phyloP scores from a whole-genome alignment of 768 basidiomycete genomes.

The Suillus occidentalis region DNA sequence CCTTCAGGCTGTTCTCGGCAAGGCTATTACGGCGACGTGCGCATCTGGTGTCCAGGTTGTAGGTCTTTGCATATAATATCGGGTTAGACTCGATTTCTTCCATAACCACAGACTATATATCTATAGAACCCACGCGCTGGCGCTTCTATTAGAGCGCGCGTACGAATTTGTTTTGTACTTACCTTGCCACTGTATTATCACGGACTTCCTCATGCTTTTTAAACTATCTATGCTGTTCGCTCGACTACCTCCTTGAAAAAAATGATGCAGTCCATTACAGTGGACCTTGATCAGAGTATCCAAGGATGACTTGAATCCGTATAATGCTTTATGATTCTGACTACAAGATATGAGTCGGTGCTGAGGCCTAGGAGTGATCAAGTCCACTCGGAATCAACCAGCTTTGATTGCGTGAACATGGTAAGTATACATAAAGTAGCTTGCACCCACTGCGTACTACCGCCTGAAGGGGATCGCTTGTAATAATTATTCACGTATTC shows the following conservation, averaged over 20 bases:
- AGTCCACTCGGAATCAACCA: not conserved
- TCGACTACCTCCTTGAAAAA: not conserved
- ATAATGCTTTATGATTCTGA: not conserved
- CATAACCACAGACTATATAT: constrained; percentile 24
- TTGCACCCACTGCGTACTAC: not conserved
- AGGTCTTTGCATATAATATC: constrained; percentile 19
- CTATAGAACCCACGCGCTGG: constrained; percentile 29
- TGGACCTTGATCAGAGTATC: not conserved
- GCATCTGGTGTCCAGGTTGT: constrained; percentile 18
- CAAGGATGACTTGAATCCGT: not conserved
- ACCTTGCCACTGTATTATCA: constrained; percentile 30
- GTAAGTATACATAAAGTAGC: not conserved
- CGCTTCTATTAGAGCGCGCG: constrained; percentile 15
- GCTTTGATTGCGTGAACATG: not conserved
- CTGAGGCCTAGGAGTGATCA: too few relatives aligned
- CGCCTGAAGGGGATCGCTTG: not conserved
- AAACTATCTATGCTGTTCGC: constrained; percentile 1
- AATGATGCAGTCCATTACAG: not conserved
- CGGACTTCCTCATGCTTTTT: constrained; percentile 5
- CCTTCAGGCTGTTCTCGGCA: constrained; percentile 27
- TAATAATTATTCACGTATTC: not conserved
- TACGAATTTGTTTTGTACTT: constrained; percentile 30
- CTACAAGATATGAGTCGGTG: not conserved
- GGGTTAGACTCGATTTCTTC: constrained; percentile 29
- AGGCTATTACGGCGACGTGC: constrained; percentile 25